Conservation (phyloP, 192 early-diverging fungal species). For the Hyaloraphidium curvatum region DNA sequence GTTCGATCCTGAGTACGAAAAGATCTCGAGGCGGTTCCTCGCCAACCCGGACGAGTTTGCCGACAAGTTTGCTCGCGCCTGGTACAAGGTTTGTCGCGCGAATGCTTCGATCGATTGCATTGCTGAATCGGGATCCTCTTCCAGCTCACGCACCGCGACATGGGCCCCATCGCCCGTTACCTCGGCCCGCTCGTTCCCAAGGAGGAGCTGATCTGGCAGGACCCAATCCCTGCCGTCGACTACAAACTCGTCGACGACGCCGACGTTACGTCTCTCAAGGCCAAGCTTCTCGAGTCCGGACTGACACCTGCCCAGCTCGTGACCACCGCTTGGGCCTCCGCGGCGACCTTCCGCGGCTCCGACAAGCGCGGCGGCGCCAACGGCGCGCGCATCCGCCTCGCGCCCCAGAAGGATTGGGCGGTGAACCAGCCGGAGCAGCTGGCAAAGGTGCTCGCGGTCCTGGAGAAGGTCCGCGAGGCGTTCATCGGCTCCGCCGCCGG, state of each 20-base stretch:
- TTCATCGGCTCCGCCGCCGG: background rate
- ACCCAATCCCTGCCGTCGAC: background rate
- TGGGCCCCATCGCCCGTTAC: conserved; percentile 12
- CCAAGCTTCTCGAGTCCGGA: background rate
- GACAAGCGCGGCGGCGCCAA: conserved; percentile 13
- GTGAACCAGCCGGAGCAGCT: background rate
- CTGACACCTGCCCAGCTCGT: background rate
- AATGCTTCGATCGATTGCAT: no score
- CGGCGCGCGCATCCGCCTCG: conserved; percentile 10
- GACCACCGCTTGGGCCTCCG: background rate
- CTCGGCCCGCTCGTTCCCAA: conserved; percentile 4
- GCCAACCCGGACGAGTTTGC: background rate
- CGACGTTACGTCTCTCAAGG: background rate
- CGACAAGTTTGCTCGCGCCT: conserved; percentile 11
- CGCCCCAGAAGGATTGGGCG: conserved; percentile 4
- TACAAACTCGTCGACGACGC: background rate
- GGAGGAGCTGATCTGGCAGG: background rate
- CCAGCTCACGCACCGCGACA: conserved; percentile 13
- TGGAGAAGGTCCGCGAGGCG: background rate
- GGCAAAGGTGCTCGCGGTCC: background rate
- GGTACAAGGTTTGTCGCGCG: no score
- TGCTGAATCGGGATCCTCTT: no score
- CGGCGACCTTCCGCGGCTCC: background rate
- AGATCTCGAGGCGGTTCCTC: background rate
- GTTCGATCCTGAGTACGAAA: conserved; percentile 4